These are phyloP conservation scores for Chalciporus pseudorubinellus DNA, from an alignment of 768 basidiomycete species.

Conservation along the genomic window DNA sequence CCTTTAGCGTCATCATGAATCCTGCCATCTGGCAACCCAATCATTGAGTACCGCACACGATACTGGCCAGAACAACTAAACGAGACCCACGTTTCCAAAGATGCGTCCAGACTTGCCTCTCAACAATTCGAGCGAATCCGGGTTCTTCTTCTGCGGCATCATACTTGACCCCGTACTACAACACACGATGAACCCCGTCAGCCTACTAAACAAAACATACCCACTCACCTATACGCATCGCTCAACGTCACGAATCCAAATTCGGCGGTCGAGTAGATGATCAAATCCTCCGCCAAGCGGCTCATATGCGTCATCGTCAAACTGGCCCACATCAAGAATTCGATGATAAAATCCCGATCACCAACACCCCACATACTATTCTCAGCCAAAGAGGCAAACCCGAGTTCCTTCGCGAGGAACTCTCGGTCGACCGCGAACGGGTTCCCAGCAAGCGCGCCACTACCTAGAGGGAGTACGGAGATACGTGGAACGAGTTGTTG, in stretches of 20 bases:
- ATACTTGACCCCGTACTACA: conserved; percentile 95
- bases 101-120: conserved; percentile 94
- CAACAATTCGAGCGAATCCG: conserved; percentile 92
- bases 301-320: conserved; percentile 92
- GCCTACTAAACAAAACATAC: background rate
- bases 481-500: conserved; percentile 83
- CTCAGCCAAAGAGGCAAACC: conserved; percentile 84
- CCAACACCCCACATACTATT: conserved; percentile 97
- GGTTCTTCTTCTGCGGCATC: conserved; percentile 99
- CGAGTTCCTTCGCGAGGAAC: conserved; percentile 86
- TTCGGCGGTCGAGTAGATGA: conserved; percentile 95
- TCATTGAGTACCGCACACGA: background rate
- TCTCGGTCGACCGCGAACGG: conserved; percentile 93
- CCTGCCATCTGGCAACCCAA: conserved; percentile 99
- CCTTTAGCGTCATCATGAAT: conserved; percentile 96
- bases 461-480: conserved; percentile 90
- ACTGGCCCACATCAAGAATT: conserved; percentile 96
- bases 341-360: conserved; percentile 95
- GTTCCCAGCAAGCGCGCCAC: conserved; percentile 94
- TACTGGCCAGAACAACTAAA: background rate
- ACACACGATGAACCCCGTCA: background rate
- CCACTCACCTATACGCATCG: conserved; percentile 88
- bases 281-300: conserved; percentile 92
- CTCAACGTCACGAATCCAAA: conserved; percentile 96
- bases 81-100: conserved; percentile 75